These are phyloP conservation scores for Omphalotus olearius DNA, from an alignment of 1,284 basidiomycete species.

Conservation along the genomic window DNA sequence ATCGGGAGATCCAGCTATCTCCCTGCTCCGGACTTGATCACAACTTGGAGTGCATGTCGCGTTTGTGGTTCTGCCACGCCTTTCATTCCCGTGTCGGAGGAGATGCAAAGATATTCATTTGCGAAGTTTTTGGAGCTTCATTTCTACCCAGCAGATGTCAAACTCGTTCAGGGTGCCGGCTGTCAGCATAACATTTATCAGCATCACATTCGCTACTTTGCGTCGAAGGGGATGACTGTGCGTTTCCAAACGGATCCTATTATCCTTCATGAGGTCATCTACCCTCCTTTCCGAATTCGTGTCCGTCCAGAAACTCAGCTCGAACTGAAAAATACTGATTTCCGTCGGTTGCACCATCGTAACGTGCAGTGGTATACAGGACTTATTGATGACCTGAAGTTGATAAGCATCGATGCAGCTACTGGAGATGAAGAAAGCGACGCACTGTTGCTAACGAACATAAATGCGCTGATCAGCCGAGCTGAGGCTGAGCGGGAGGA, in stretches of 20 bases:
- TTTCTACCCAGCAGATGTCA: slow-evolving; percentile 85
- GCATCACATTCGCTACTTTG: slow-evolving; percentile 93
- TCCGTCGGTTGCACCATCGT: slow-evolving; percentile 70
- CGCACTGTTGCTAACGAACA: slow-evolving; percentile 51
- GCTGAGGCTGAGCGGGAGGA: slow-evolving; percentile 76
- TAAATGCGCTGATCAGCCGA: slow-evolving; percentile 65
- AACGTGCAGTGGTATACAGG: slow-evolving; percentile 71
- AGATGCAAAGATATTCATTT: slow-evolving; percentile 92
- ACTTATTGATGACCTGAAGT: slow-evolving; percentile 67
- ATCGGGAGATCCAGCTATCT: slow-evolving; percentile 46
- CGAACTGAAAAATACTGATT: slow-evolving; percentile 88
- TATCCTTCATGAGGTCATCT: slow-evolving; percentile 80
- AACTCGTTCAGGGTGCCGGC: slow-evolving; percentile 75
- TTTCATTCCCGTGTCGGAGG: slow-evolving; percentile 87
- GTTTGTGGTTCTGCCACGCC: slow-evolving; percentile 80
- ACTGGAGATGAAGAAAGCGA: slow-evolving; percentile 72
- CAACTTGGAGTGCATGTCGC: slow-evolving; percentile 91
- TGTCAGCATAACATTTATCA: slow-evolving; percentile 95
- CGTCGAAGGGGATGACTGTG: slow-evolving; percentile 79
- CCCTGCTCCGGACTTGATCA: slow-evolving; percentile 70
- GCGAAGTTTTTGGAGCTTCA: slow-evolving; percentile 91
- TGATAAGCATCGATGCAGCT: slow-evolving; percentile 73
- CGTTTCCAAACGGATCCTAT: slow-evolving; percentile 89
- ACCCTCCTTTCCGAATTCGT: slow-evolving; percentile 85
- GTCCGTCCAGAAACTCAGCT: slow-evolving; percentile 84